Percentiles rank a stretch among this genome's conserved stretches.
Conservation (phyloP, 352 stramenopile genomes). For the Globisporangium spinosum region DNA sequence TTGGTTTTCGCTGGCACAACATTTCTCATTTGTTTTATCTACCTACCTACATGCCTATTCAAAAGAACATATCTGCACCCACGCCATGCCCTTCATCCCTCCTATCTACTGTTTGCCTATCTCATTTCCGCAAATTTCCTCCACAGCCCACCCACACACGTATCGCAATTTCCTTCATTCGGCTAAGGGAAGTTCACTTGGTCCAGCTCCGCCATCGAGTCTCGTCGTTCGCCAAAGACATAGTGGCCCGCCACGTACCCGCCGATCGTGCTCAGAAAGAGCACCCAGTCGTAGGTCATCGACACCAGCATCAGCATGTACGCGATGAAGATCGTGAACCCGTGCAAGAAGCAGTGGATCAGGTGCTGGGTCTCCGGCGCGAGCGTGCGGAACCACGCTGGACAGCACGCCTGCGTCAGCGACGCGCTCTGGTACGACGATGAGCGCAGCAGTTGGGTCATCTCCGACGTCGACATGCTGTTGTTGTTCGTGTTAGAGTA, state of each 20-base stretch:
- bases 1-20: not conserved
- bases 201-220: slow-evolving; percentile 29
- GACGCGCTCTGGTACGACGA: slow-evolving; percentile 29
- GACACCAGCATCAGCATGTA: slow-evolving; percentile 83
- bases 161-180: not conserved
- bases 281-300: slow-evolving; percentile 72
- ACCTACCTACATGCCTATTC: not conserved
- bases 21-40: not conserved
- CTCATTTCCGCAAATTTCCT: not conserved
- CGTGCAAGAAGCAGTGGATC: slow-evolving; percentile 53
- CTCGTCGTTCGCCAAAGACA: slow-evolving; percentile 59
- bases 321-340: slow-evolving; percentile 56
- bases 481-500: slow-evolving; percentile 14
- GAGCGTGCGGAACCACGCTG: slow-evolving; percentile 51
- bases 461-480: slow-evolving; percentile 21
- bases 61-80: not conserved
- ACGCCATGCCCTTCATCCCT: not conserved
- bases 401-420: slow-evolving; percentile 33
- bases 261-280: slow-evolving; percentile 50
- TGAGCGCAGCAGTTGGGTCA: slow-evolving; percentile 40
- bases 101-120: slow-evolving; percentile 1
- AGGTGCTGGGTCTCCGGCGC: slow-evolving; percentile 49
- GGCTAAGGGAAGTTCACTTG: slow-evolving; percentile 21
- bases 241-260: slow-evolving; percentile 69
- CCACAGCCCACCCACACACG: not conserved